Evolutionary conservation across 139 green algal species (phyloP).

Genomic region (Nannochloris sp.): DNA sequence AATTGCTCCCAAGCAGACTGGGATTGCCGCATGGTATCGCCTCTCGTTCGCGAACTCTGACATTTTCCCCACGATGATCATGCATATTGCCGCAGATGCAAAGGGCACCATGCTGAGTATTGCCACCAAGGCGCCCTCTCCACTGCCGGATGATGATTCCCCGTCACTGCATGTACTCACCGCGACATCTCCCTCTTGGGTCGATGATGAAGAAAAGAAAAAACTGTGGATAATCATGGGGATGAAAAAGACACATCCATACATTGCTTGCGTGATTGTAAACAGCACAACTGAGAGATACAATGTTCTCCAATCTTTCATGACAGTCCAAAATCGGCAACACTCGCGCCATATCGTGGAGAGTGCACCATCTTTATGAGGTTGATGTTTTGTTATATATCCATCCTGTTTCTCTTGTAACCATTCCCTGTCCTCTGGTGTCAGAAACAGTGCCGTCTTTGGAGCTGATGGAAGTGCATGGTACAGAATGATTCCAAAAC

Average conservation of each 20-base stretch:
- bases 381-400: not conserved
- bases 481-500: constrained; percentile 30
- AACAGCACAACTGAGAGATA: constrained; percentile 19
- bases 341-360: too few species aligned
- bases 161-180: not conserved
- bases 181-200: not conserved
- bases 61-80: constrained; percentile 17
- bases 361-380: too few species aligned
- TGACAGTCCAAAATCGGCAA: not conserved
- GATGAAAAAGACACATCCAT: constrained; percentile 21
- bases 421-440: constrained; percentile 30
- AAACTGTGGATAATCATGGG: constrained; percentile 18
- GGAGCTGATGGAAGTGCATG: constrained; percentile 21
- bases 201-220: not conserved
- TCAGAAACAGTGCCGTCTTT: constrained; percentile 34
- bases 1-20: constrained; percentile 8
- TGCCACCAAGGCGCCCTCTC: constrained; percentile 5
- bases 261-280: constrained; percentile 21
- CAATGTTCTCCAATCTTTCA: constrained; percentile 26
- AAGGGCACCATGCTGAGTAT: constrained; percentile 20
- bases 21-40: constrained; percentile 9
- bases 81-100: constrained; percentile 7
- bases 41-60: constrained; percentile 20
- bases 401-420: constrained; percentile 12
- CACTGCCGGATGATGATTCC: not conserved